Evolutionary conservation across 345 rosid species (phyloP), one percentile per base, ranked within the genome.

Genomic region (Hypericum perforatum): DNA sequence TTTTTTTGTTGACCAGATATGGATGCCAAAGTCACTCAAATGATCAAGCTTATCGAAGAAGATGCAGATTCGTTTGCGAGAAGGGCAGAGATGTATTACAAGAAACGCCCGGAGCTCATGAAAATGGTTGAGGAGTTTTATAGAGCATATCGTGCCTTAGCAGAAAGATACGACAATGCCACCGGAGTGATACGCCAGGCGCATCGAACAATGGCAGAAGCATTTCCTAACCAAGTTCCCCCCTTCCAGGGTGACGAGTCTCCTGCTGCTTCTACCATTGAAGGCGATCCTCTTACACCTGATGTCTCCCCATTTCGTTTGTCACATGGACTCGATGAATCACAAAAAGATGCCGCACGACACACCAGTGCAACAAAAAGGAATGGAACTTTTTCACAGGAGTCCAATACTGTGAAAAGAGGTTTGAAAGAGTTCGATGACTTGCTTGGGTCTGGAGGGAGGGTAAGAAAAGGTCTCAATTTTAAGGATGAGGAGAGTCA

Each of bases 1-100:
- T 14, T 60, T 16, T 67, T 58, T 41, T 67, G 58, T 52, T 65
- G 59, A 58, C 65, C 82, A 94, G 99, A 82, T 71, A 94, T 94
- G 97, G 97, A 94, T 70, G 66, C 71, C 55, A 94, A 86, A 63
- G 97, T 94, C 52, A 89, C 80, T 44, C 94, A 94, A 49, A 94
- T 94, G 99, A 89, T 94, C 70, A 94, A 81, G 72, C 85, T 94
- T 63, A 78, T 89, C 36, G 99, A 94, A 77, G 94, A 89, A 73
- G 99, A 94, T 76, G 99, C 97, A 15, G 99, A 94, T 69, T 89
- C 99, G 14, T 94, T 94, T 70, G 99, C 99, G 43, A 80, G 91
- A 70, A 76, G 97, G 72, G 99, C 99, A n/a, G 99, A 94, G 59
- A 86, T 94, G 99, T 94, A 94, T 61, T 94, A 89, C 56, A 89